Evolutionary conservation across 208 protist species (phyloP), one percentile per base, ranked within the genome.

Genomic region (Crithidia sp.): DNA sequence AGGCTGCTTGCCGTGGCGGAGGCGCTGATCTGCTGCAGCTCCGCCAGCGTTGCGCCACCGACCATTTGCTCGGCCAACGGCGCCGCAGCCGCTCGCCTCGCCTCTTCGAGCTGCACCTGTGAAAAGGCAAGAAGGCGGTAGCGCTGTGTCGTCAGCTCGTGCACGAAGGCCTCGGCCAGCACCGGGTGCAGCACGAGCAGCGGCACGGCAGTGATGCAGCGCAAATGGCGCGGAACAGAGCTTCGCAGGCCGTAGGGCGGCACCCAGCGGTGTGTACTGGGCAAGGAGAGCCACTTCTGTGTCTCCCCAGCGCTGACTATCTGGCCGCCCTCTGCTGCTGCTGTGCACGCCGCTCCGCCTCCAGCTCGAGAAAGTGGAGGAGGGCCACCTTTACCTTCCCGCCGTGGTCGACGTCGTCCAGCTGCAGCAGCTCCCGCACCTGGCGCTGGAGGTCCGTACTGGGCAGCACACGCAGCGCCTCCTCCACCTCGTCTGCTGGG

Each of bases 131-230:
- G 61, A 10, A 86, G 56, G 5, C 85, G 71, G 37, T 76, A 55
- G 44, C 90, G 85, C 65, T 91, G 81, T 7, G 82, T 84, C 10
- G 93, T 59, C 53, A 95, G 47, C 71, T 85, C 79, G 67, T 86
- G 82, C 58, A 95, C 77, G 37, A 90, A 71, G 37, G 73, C 77
- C 74, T 95, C 90, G 2, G 84, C 90, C 40, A 93, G 74, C n/a
- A 95, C 50, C 7, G 87, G 85, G 56, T 88, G 77, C 13, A 93
- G 50, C 13, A 71, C 61, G 14, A 95, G 55, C 14, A 88, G 70
- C 13, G 76, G 72, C 16, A 78, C 78, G 19, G 70, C 16, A 14
- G 14, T 47, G 7, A 54, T 44, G 54, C 78, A 81, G 60, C 89
- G 79, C 9, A 94, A 74, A 52, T 94, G 89, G 41, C 66, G 75